A percentile compares a stretch with the other conserved stretches of the same genome.
Conservation (phyloP, 73 alveolate species). For the Symbiodinium natans region DNA sequence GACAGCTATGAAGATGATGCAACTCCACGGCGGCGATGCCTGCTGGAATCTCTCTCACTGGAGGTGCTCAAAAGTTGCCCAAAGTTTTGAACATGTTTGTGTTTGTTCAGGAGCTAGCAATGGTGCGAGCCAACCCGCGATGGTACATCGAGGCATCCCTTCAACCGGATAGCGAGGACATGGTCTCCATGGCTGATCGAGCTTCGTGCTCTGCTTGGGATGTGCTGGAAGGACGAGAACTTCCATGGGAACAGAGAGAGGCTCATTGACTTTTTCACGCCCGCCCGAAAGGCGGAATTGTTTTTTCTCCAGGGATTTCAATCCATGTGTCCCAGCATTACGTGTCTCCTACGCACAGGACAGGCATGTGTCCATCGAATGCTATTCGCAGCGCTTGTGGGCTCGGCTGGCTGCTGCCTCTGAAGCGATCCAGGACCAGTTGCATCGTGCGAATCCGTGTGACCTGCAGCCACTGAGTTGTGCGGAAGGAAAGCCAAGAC, state of each 20-base stretch:
- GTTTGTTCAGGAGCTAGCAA: conserved; percentile 29
- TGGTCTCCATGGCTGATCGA: neutral
- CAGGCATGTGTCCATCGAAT: conserved; percentile 47
- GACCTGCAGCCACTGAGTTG: too few relatives aligned
- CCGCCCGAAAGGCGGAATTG: conserved; percentile 54
- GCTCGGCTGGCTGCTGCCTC: conserved; percentile 63
- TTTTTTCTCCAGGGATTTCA: neutral
- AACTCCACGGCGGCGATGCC: conserved; percentile 73
- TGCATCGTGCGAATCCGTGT: neutral
- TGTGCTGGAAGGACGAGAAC: neutral
- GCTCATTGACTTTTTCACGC: conserved; percentile 79
- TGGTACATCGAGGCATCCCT: conserved; percentile 63
- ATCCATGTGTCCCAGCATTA: neutral
- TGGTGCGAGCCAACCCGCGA: conserved; percentile 40
- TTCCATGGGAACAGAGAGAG: conserved; percentile 36
- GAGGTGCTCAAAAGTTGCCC: neutral
- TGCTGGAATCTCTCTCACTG: conserved; percentile 44
- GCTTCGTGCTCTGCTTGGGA: neutral
- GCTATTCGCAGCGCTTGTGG: conserved; percentile 85
- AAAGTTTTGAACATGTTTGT: neutral
- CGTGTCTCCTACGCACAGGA: neutral
- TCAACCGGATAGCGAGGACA: conserved; percentile 52
- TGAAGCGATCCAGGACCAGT: neutral
- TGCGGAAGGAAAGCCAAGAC: neutral
- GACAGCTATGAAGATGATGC: conserved; percentile 31